phyloP scores from a whole-genome alignment of 306 rosid species.

The Cercis canadensis region DNA sequence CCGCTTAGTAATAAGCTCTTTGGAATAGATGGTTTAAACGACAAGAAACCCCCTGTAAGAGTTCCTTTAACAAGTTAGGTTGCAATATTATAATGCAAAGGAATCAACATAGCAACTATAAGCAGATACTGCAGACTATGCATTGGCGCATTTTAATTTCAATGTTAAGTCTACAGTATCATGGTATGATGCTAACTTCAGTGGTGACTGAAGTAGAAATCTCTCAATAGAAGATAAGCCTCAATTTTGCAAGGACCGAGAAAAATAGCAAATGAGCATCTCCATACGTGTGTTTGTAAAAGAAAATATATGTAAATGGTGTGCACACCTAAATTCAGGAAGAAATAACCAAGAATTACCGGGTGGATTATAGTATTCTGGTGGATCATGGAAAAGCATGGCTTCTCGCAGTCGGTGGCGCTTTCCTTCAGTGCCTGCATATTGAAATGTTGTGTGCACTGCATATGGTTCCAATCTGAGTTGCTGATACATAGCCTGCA shows the following conservation, averaged over 20 bases:
- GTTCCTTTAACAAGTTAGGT: constrained; percentile 28
- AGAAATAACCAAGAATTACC: constrained; percentile 48
- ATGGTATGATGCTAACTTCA: constrained; percentile 13
- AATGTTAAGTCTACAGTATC: constrained; percentile 34
- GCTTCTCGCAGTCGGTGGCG: constrained; percentile 96
- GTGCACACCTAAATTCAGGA: constrained; percentile 26
- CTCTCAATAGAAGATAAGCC: constrained; percentile 9
- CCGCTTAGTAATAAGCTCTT: constrained; percentile 75
- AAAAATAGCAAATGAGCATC: constrained; percentile 15
- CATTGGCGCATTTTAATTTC: constrained; percentile 15
- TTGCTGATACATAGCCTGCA: constrained; percentile 88
- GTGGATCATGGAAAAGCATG: constrained; percentile 89
- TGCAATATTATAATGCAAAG: constrained; percentile 25
- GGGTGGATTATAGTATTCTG: constrained; percentile 82
- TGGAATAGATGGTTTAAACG: constrained; percentile 87
- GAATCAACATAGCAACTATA: constrained; percentile 19
- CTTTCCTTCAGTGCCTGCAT: constrained; percentile 93
- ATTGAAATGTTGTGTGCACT: constrained; percentile 92
- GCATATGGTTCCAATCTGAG: constrained; percentile 90
- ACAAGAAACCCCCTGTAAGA: constrained; percentile 86
- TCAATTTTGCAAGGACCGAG: background rate
- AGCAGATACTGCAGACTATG: constrained; percentile 29
- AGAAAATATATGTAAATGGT: constrained; percentile 22
- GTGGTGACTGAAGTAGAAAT: constrained; percentile 15
- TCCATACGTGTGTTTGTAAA: background rate